A percentile compares a stretch with the other conserved stretches of the same genome.
Conservation (phyloP, 2,329 filamentous ascomycete genomes). For the Venturia carpophila region DNA sequence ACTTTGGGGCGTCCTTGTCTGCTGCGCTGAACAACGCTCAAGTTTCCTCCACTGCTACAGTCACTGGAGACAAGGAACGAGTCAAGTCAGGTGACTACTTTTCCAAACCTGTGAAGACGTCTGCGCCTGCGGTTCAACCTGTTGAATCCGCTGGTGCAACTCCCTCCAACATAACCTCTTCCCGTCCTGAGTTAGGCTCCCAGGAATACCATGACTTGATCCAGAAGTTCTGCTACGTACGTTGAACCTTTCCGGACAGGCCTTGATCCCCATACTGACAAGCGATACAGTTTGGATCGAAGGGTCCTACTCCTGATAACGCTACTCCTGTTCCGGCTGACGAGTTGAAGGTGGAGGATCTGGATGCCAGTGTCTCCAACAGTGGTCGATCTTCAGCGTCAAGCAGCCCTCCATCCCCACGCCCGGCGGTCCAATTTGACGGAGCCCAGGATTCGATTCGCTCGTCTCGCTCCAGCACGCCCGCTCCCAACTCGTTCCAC, state of each 20-base stretch:
- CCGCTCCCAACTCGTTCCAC: constrained; percentile 4
- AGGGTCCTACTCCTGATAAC: constrained; percentile 6
- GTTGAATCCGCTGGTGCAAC: constrained; percentile 32
- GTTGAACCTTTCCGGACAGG: constrained; percentile 42
- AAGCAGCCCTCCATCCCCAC: constrained; percentile 15
- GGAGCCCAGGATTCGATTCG: constrained; percentile 14
- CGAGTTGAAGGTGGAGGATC: neutral
- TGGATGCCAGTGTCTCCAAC: constrained; percentile 9
- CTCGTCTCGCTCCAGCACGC: constrained; percentile 13
- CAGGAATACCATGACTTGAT: constrained; percentile 93
- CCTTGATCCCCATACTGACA: constrained; percentile 13
- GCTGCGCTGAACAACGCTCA: constrained; percentile 73
- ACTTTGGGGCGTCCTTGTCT: constrained; percentile 85
- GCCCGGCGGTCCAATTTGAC: constrained; percentile 5
- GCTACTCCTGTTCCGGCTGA: neutral
- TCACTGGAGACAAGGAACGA: constrained; percentile 43
- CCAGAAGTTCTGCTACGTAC: constrained; percentile 99
- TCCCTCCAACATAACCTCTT: constrained; percentile 48
- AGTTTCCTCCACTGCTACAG: constrained; percentile 31
- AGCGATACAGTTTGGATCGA: constrained; percentile 17
- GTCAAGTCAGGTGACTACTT: constrained; percentile 21
- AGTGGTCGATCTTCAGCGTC: constrained; percentile 11
- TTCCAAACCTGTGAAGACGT: constrained; percentile 26
- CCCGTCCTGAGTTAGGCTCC: constrained; percentile 67
- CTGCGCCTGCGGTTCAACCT: constrained; percentile 30